Conservation (phyloP, 1,284 basidiomycete species). For the Spongiforma sp. region DNA sequence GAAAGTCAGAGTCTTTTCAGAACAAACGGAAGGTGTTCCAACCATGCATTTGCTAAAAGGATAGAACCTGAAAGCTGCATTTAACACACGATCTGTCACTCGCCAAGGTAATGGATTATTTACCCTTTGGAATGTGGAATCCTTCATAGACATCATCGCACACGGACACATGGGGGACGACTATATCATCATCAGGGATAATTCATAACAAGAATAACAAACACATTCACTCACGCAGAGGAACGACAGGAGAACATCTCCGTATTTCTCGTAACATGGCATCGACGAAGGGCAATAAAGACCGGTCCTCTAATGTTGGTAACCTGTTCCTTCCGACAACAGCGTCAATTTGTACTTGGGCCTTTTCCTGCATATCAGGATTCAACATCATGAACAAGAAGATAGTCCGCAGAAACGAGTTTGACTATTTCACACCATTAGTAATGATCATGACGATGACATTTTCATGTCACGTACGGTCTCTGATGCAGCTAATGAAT, state of each 20-base stretch:
- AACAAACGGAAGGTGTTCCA: neutral
- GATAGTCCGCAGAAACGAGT: constrained; percentile 27
- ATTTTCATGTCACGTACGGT: constrained; percentile 9
- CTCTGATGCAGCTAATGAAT: constrained; percentile 15
- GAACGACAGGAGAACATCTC: constrained; percentile 10
- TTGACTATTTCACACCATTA: constrained; percentile 2
- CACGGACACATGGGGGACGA: constrained; percentile 11
- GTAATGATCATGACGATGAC: neutral
- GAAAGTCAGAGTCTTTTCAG: neutral
- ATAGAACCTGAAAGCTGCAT: constrained; percentile 3
- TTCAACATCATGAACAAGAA: constrained; percentile 41
- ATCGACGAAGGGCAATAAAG: constrained; percentile 37
- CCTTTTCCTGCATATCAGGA: constrained; percentile 36
- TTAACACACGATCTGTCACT: neutral
- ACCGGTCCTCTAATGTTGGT: constrained; percentile 29
- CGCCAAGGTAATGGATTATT: neutral
- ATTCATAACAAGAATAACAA: neutral
- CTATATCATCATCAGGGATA: constrained; percentile 1
- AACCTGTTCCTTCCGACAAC: constrained; percentile 28
- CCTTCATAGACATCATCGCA: constrained; percentile 18
- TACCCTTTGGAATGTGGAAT: constrained; percentile 18
- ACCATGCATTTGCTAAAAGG: constrained; percentile 15
- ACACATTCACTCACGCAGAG: constrained; percentile 16
- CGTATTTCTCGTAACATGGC: constrained; percentile 36
- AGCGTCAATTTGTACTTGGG: constrained; percentile 39